Evolutionary conservation across 192 early-diverging fungal species (phyloP).

Genomic region (Entomortierella parvispora): DNA sequence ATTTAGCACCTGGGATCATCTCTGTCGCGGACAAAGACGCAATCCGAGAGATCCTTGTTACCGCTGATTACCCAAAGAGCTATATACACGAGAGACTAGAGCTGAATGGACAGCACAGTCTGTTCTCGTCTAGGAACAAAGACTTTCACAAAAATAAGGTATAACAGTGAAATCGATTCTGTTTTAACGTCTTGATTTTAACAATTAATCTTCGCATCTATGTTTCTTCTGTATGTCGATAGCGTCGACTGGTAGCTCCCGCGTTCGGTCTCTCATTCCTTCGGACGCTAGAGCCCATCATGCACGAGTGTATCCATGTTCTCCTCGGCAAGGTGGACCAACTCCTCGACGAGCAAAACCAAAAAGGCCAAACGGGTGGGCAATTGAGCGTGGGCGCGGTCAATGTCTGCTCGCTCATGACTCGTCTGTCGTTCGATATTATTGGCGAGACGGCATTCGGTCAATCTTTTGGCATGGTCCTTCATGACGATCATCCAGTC

Average conservation of each 20-base stretch:
- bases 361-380: conserved; percentile 23
- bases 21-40: conserved; percentile 36
- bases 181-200: background rate
- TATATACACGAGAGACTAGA: conserved; percentile 29
- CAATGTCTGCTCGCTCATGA: conserved; percentile 32
- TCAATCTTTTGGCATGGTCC: conserved; percentile 58
- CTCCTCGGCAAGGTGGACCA: conserved; percentile 44
- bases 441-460: conserved; percentile 67
- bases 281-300: conserved; percentile 54
- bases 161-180: too few species aligned
- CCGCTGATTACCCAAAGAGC: conserved; percentile 28
- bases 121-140: conserved; percentile 36
- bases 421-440: conserved; percentile 51
- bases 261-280: conserved; percentile 66
- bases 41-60: conserved; percentile 29
- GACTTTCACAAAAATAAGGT: conserved; percentile 41
- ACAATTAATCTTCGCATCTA: background rate
- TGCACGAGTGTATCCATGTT: conserved; percentile 31
- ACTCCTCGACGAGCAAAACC: conserved; percentile 31
- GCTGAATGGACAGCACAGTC: conserved; percentile 22
- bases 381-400: conserved; percentile 19
- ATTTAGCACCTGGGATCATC: conserved; percentile 23
- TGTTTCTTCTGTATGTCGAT: background rate
- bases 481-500: conserved; percentile 57
- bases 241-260: conserved; percentile 62